phyloP scores from a whole-genome alignment of 1,284 basidiomycete genomes.

The Microbotryum intermedium region DNA sequence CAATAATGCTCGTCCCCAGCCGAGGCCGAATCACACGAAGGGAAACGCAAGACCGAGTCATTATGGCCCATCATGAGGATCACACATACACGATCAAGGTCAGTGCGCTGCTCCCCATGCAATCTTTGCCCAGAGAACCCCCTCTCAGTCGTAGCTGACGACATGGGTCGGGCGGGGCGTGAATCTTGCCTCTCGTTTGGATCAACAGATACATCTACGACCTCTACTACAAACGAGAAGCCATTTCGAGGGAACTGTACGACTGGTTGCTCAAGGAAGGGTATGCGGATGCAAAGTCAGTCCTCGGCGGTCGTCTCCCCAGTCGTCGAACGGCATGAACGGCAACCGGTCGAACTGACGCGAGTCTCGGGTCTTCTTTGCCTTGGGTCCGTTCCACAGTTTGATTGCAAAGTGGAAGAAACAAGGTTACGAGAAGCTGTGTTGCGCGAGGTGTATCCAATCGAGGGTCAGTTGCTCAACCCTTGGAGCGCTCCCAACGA shows the following conservation, averaged over 20 bases:
- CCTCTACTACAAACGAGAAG: slow-evolving; percentile 96
- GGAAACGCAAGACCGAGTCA: slow-evolving; percentile 91
- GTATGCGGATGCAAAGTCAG: slow-evolving; percentile 94
- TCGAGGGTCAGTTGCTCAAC: slow-evolving; percentile 55
- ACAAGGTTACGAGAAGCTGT: slow-evolving; percentile 94
- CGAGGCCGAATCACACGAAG: slow-evolving; percentile 94
- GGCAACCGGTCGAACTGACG: neutral
- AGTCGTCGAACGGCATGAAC: neutral
- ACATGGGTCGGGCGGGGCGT: too few relatives aligned
- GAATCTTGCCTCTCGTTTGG: too few relatives aligned
- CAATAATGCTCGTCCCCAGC: slow-evolving; percentile 42
- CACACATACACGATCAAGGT: slow-evolving; percentile 74
- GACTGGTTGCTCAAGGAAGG: slow-evolving; percentile 98
- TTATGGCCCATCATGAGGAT: slow-evolving; percentile 99
- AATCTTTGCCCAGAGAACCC: neutral
- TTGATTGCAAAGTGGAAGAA: slow-evolving; percentile 99
- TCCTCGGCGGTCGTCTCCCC: slow-evolving; percentile 22
- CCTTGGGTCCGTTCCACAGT: slow-evolving; percentile 45
- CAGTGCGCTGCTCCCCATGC: neutral
- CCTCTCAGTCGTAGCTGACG: slow-evolving; percentile 5
- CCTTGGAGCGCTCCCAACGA: neutral
- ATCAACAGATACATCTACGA: slow-evolving; percentile 80
- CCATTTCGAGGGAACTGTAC: slow-evolving; percentile 85
- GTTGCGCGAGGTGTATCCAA: slow-evolving; percentile 94
- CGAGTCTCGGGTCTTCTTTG: neutral